These are phyloP conservation scores for Annulohypoxylon nitens DNA, from an alignment of 495 filamentous ascomycete genomes.

Conservation along the genomic window DNA sequence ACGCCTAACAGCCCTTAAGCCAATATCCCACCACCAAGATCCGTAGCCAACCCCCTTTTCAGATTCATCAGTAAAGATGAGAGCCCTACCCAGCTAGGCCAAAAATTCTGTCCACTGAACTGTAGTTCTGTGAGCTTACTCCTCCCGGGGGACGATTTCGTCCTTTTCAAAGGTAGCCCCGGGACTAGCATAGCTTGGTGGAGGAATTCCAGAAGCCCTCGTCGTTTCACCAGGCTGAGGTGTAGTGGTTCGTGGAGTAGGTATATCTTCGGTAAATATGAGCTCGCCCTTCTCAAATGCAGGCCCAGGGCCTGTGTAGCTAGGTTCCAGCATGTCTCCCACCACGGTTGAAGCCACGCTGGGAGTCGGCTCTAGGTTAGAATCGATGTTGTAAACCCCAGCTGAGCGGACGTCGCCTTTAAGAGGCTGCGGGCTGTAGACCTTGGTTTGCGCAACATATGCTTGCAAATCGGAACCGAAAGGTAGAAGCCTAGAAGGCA, in stretches of 20 bases:
- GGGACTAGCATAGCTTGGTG: slow-evolving; percentile 62
- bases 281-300: slow-evolving; percentile 64
- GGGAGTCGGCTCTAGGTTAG: slow-evolving; percentile 34
- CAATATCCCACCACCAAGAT: slow-evolving; percentile 7
- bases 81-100: background rate
- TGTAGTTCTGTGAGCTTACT: slow-evolving; percentile 49
- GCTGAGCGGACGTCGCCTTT: slow-evolving; percentile 53
- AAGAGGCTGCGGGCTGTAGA: slow-evolving; percentile 58
- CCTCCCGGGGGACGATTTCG: slow-evolving; percentile 50
- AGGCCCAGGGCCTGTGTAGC: slow-evolving; percentile 60
- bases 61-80: slow-evolving; percentile 18
- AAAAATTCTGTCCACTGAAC: background rate
- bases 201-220: slow-evolving; percentile 41
- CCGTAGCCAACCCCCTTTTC: slow-evolving; percentile 13
- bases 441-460: slow-evolving; percentile 57
- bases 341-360: slow-evolving; percentile 20
- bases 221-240: background rate
- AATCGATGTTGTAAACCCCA: slow-evolving; percentile 49
- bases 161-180: slow-evolving; percentile 63
- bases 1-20: slow-evolving; percentile 27
- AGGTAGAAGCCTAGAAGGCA: slow-evolving; percentile 60
- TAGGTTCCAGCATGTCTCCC: slow-evolving; percentile 50
- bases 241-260: slow-evolving; percentile 48
- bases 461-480: slow-evolving; percentile 66
- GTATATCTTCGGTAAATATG: slow-evolving; percentile 50